Evolutionary conservation across 2,329 filamentous ascomycete species (phyloP), one percentile per base, ranked within the genome.

Genomic region (Xylaria sp.): DNA sequence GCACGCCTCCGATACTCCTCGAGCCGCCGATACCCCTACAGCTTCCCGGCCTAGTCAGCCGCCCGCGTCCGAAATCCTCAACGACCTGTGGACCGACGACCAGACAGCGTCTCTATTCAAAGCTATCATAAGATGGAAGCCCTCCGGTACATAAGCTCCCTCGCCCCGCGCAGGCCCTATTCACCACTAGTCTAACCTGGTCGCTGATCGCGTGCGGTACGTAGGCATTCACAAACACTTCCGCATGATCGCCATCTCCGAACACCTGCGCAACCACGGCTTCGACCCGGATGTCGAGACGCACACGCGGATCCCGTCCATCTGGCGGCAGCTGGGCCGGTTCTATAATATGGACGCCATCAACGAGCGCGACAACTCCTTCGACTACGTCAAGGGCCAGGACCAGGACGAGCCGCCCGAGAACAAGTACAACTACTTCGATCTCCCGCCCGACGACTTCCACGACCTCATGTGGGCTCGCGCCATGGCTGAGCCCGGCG

Each of bases 41-140:
- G 40, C 65, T 42, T 49, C 56, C 73, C 64, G 67, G 42, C 63
- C 63, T 34, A 66, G 50, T 72, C 47, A 81, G 63, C 72, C 72
- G 57, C 62, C 72, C 44, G 56, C 70, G 56, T 60, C 75, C 22
- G 72, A 74, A 57, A 63, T 71, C 61, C 71, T 73, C 44, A 83
- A 85, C 52, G 90, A 93, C 61, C 84, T 87, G 21, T 99, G 94
- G 94, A 97, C 92, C 3, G 92, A 96, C 66, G 93, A 97, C 68
- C 94, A 99, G 72, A 89, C 96, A 62, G 92, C 91, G 1, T 92
- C 91, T 39, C 80, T 99, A 1, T 91, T 96, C 76, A 97, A 97
- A 70, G 91, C 87, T 48, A 88, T 97, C 62, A 92, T 97, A 61
- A 84, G 87, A 69, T 96, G 90, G 89, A 99, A 99, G 71, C 94